A percentile compares a stretch with the other conserved stretches of the same genome.
Conservation (phyloP, 2,329 filamentous ascomycete species). For the Hypoxylon sp. region DNA sequence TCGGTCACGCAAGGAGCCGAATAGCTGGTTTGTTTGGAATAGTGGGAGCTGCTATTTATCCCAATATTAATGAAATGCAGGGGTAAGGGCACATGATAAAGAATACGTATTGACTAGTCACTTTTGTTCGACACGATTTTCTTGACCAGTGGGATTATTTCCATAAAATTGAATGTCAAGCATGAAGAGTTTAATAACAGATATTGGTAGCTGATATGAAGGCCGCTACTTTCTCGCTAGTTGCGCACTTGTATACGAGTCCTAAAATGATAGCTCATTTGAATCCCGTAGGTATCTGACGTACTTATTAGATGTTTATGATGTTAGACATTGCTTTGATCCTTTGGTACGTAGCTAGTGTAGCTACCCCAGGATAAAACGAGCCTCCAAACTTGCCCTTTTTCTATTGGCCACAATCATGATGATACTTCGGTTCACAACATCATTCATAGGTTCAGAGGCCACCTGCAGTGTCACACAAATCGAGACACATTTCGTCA, state of each 20-base stretch:
- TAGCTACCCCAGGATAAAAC: slow-evolving; percentile 5
- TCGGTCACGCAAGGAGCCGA: slow-evolving; percentile 14
- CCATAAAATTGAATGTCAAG: slow-evolving; percentile 9
- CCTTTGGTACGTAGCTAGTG: slow-evolving; percentile 4
- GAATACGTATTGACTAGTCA: slow-evolving; percentile 26
- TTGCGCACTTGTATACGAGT: slow-evolving; percentile 2
- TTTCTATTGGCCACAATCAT: slow-evolving; percentile 26
- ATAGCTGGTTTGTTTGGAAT: slow-evolving; percentile 3
- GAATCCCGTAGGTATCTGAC: not conserved
- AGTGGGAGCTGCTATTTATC: slow-evolving; percentile 11
- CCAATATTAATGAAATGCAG: slow-evolving; percentile 8
- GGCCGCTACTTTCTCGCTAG: not conserved
- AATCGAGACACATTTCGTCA: slow-evolving; percentile 42
- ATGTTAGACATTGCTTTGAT: slow-evolving; percentile 10
- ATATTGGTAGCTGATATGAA: not conserved
- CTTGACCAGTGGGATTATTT: too few relatives aligned
- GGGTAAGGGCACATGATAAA: slow-evolving; percentile 11
- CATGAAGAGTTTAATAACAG: not conserved
- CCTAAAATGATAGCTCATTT: slow-evolving; percentile 15
- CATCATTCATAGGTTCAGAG: slow-evolving; percentile 34
- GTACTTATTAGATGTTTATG: not conserved
- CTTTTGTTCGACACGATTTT: too few relatives aligned
- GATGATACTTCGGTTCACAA: slow-evolving; percentile 34
- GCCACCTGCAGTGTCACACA: slow-evolving; percentile 30
- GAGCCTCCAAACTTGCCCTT: slow-evolving; percentile 24